Base-by-base conservation (phyloP, 2,329 filamentous ascomycete genomes). In the Didymella segeticola region DNA sequence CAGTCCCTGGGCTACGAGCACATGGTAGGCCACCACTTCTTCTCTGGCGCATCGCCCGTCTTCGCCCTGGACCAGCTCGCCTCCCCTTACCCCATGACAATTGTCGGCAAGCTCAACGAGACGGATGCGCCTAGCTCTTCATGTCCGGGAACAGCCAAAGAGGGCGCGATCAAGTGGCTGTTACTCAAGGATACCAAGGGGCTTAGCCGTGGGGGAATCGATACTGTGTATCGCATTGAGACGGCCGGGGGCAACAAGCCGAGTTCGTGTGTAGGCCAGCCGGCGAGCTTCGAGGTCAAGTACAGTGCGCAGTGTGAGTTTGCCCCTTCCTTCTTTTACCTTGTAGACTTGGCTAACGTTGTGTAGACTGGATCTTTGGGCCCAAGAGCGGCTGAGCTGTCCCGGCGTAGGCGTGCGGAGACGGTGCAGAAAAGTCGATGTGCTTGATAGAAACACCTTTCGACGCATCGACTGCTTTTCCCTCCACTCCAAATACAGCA, bases 11-110 rank as follows among this genome's bases (percentile, higher is more conserved):
- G 71, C 45, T 75, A 67, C 57, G 56, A 67, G 47, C 47, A 64
- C 5, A 79, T 81, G 63, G 68, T 87, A 12, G 89, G 88, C 25
- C 80, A 85, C 63, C 89, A 91, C 79, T 89, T 80, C 81, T 91
- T 91, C 79, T 82, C 72, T 56, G 52, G 42, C 39, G 66, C 37
- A 74, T 80, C 57, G 0, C 88, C 89, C 1, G 84, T 80, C 11
- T 91, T 90, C 69, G 78, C 83, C 53, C 77, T 90, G 30, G 68
- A 74, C 43, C 69, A 72, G 31, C 64, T 68, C 29, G 66, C 52
- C 73, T 62, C 70, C 78, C 66, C 72, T 12, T 57, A 70, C 80
- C 60, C 77, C 77, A 53, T 77, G 74, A 58, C 66, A 14, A 63
- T 67, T 19, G 68, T 72, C n/a, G 56, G 79, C 69, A 85, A 86